Evolutionary conservation across 2,329 filamentous ascomycete genomes (phyloP).

Genomic region (Bipolaris oryzae): DNA sequence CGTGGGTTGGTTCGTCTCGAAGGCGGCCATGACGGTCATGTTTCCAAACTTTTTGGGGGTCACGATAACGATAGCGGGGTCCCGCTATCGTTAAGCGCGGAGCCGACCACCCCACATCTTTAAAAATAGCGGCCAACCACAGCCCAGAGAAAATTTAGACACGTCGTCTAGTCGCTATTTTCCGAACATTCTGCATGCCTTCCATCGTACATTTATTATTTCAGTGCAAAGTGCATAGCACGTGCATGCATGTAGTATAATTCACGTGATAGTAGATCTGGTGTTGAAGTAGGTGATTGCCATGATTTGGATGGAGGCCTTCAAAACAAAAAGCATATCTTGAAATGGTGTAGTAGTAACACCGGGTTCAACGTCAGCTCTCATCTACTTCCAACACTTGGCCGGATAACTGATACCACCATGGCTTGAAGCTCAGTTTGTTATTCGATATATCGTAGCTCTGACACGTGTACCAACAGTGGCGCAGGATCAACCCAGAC

Average conservation of each 20-base stretch:
- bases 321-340: not conserved
- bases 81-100: constrained; percentile 27
- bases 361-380: not conserved
- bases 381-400: constrained; percentile 12
- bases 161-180: constrained; percentile 16
- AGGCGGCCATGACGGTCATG: not conserved
- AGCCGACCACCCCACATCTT: constrained; percentile 18
- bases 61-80: constrained; percentile 18
- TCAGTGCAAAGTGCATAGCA: constrained; percentile 1
- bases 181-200: constrained; percentile 6
- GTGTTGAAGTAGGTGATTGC: not conserved
- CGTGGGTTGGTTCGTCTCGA: constrained; percentile 5
- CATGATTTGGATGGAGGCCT: not conserved
- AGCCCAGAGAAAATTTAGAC: constrained; percentile 8
- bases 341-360: not conserved
- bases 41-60: constrained; percentile 11
- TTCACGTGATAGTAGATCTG: constrained; percentile 3
- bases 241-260: constrained; percentile 5
- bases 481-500: constrained; percentile 10
- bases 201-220: constrained; percentile 13
- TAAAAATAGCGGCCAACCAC: constrained; percentile 23
- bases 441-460: constrained; percentile 15
- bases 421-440: constrained; percentile 14
- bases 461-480: constrained; percentile 28
- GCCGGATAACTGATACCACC: constrained; percentile 18